phyloP scores from a whole-genome alignment of 2,329 filamentous ascomycete species.

The Talaromyces sp. region DNA sequence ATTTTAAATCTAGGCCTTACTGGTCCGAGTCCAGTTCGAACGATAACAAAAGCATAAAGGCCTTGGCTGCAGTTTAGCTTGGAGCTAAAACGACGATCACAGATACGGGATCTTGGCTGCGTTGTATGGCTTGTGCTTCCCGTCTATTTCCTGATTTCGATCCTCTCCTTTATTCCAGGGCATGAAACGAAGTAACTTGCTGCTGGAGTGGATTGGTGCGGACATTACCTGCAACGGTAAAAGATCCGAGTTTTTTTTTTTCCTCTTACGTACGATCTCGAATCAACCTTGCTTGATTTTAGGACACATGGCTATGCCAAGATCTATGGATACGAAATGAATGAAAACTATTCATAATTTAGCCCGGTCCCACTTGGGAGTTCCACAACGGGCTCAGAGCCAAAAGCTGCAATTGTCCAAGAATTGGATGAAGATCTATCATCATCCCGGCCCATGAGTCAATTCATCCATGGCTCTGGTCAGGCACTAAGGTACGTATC shows the following conservation, averaged over 20 bases:
- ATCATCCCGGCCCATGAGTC: neutral
- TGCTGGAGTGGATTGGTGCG: neutral
- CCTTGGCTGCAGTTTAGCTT: neutral
- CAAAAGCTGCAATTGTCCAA: neutral
- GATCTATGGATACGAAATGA: neutral
- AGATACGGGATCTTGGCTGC: neutral
- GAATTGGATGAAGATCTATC: neutral
- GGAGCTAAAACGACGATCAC: neutral
- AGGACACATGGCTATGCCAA: slow-evolving; percentile 1
- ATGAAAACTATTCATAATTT: neutral
- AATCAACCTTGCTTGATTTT: neutral
- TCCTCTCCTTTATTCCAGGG: neutral
- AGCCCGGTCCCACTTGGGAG: neutral
- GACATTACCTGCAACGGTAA: neutral
- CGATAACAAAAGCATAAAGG: neutral
- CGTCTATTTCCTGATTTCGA: neutral
- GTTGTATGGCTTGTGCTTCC: neutral
- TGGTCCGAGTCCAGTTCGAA: neutral
- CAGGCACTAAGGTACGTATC: neutral
- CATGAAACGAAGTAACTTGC: neutral
- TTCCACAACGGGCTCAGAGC: neutral
- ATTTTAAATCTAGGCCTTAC: neutral
- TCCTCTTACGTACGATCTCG: neutral
- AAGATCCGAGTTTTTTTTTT: neutral
- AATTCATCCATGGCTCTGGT: neutral